Conservation (phyloP, 805 yeast species). For the Brettanomyces anomalus region DNA sequence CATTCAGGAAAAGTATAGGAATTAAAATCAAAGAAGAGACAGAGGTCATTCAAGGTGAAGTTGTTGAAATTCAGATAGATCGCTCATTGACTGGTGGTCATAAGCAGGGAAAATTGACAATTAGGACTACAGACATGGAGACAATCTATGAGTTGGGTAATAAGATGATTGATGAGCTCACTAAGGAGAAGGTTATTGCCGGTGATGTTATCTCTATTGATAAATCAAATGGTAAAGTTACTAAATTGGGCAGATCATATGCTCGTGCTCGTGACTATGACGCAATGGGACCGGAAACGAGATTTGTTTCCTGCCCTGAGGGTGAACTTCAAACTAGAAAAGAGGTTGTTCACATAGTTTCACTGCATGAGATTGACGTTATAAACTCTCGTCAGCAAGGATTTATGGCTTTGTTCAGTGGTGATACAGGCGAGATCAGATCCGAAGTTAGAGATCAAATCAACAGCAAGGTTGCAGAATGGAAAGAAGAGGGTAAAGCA, state of each 20-base stretch:
- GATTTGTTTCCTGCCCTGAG: conserved; percentile 92
- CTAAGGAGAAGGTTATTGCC: conserved; percentile 82
- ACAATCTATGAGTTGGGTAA: conserved; percentile 55
- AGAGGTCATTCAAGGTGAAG: conserved; percentile 98
- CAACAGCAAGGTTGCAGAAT: conserved; percentile 72
- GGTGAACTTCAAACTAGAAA: conserved; percentile 98
- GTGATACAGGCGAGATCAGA: conserved; percentile 94
- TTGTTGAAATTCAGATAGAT: conserved; percentile 91
- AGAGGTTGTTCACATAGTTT: conserved; percentile 95
- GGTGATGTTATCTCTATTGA: conserved; percentile 98
- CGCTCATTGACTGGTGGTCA: conserved; percentile 90
- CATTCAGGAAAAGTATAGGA: conserved; percentile 94
- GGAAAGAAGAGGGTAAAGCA: conserved; percentile 97
- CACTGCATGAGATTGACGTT: conserved; percentile 91
- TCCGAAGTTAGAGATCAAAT: conserved; percentile 65
- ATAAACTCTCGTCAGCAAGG: conserved; percentile 96
- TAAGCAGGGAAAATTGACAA: conserved; percentile 68
- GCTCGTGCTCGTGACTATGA: conserved; percentile 98
- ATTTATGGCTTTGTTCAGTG: conserved; percentile 32
- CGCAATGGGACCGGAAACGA: conserved; percentile 86
- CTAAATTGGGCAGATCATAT: conserved; percentile 96
- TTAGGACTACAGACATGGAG: conserved; percentile 84
- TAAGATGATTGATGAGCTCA: conserved; percentile 75
- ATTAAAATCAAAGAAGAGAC: conserved; percentile 93
- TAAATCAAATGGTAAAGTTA: conserved; percentile 95